Base-by-base conservation (phyloP, 2,329 filamentous ascomycete species). In the Trichoderma sp. region DNA sequence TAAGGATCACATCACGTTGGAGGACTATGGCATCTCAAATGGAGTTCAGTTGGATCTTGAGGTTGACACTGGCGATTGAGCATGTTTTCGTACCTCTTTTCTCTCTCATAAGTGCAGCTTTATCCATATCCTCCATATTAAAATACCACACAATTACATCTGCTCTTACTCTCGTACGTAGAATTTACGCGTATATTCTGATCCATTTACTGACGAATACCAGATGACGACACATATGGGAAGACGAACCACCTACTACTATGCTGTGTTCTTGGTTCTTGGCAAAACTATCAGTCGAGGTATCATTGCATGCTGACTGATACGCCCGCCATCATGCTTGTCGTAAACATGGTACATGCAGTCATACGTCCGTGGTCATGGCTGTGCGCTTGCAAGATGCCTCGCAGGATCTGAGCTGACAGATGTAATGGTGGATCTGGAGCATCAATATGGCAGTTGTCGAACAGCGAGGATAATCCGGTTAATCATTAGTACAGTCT, bases 11-110 rank as follows among this genome's bases (percentile, higher is more conserved):
- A 88, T 98, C 76, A 95, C 92, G 41, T 84, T 98, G 79, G 94
- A 94, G 81, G 96, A 98, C 85, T 98, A 98, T 84, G 95, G 94
- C n/a, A 92, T 98, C 75, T 95, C 93, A 80, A 97, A 97, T 85
- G 96, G 96, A 11, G 95, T 98, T 81, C 90, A 91, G 84, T 83
- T 91, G 65, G 90, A 91, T 79, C 83, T 91, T 59, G 90, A 91
- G 84, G 88, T 91, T 67, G 90, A 91, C 78, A 91, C 90, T 4
- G 88, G 89, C 1, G 89, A 91, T 79, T 91, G 82, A 88, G 56
- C 11, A n/a, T 18, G 2, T 29, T 16, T 29, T 21, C 7, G 14
- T 3, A 6, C 27, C 21, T 24, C 33, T 6, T 21, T 45, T 38
- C 41, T 35, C 21, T 41, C 12, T 21, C n/a, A 16, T 24, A 31